Conservation (phyloP, 2,329 filamentous ascomycete genomes). For the Penicillium sp. region DNA sequence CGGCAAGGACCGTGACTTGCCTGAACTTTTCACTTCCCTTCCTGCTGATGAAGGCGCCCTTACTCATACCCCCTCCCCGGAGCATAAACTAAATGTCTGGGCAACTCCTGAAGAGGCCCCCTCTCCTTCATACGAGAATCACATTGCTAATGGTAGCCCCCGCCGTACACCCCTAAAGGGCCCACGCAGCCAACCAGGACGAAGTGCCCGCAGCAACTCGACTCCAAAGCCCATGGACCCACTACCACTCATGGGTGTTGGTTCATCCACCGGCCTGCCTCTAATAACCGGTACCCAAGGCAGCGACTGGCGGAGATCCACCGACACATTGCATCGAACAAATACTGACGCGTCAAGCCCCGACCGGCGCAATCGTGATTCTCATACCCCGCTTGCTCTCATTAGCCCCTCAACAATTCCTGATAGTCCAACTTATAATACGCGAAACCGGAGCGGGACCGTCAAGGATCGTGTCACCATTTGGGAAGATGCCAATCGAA, state of each 20-base stretch:
- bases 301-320: conserved; percentile 29
- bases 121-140: conserved; percentile 28
- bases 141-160: conserved; percentile 27
- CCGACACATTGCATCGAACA: conserved; percentile 27
- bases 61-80: conserved; percentile 32
- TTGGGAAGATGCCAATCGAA: conserved; percentile 38
- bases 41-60: conserved; percentile 18
- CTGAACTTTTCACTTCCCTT: conserved; percentile 28
- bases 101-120: conserved; percentile 16
- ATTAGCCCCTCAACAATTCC: conserved; percentile 8
- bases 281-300: conserved; percentile 23
- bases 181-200: conserved; percentile 32
- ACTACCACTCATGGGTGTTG: conserved; percentile 8
- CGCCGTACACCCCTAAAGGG: conserved; percentile 35
- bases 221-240: conserved; percentile 15
- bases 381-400: conserved; percentile 2
- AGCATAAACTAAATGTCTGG: conserved; percentile 29
- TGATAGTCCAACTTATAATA: conserved; percentile 8
- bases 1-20: conserved; percentile 23
- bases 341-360: conserved; percentile 21
- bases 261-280: conserved; percentile 14
- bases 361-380: conserved; percentile 10
- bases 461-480: conserved; percentile 35
- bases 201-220: conserved; percentile 22
- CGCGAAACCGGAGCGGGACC: conserved; percentile 14